Conservation (phyloP, 2,329 filamentous ascomycete species). For the Tolypocladium ovalisporum region DNA sequence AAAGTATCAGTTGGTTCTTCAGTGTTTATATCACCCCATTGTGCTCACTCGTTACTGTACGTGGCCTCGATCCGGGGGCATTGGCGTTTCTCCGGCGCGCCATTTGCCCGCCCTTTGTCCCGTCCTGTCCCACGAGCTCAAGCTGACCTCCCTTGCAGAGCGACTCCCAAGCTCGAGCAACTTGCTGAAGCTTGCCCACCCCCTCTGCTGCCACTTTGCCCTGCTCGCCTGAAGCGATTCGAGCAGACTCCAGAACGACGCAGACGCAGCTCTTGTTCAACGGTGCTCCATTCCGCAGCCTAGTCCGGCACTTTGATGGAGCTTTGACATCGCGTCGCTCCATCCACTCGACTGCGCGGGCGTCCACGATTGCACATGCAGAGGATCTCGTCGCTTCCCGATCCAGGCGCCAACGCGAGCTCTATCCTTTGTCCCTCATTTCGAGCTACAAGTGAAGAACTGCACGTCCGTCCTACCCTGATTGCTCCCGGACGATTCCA, state of each 20-base stretch:
- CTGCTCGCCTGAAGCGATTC: not conserved
- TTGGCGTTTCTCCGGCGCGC: not conserved
- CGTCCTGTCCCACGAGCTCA: not conserved
- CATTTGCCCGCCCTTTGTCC: not conserved
- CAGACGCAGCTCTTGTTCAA: not conserved
- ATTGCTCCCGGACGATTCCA: constrained; percentile 6
- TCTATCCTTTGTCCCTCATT: constrained; percentile 18
- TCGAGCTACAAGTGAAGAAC: constrained; percentile 20
- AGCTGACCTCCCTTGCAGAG: constrained; percentile 11
- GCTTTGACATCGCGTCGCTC: not conserved
- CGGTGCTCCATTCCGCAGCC: not conserved
- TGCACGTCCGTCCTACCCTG: constrained; percentile 10
- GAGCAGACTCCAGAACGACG: not conserved
- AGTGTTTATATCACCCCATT: constrained; percentile 20
- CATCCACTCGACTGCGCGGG: constrained; percentile 3
- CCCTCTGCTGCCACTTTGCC: not conserved
- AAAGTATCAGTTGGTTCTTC: constrained; percentile 27
- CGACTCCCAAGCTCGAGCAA: constrained; percentile 11
- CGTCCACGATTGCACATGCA: constrained; percentile 10
- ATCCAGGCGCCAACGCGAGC: constrained; percentile 29
- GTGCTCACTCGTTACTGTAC: constrained; percentile 24
- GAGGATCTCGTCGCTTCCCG: constrained; percentile 10
- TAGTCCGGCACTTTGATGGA: constrained; percentile 1
- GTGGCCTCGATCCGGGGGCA: constrained; percentile 3
- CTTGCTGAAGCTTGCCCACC: constrained; percentile 8